A percentile compares a stretch with the other conserved stretches of the same genome.
These are phyloP conservation scores for Trypanosomatidae sp. DNA, from an alignment of 208 protist genomes.

Conservation along the genomic window DNA sequence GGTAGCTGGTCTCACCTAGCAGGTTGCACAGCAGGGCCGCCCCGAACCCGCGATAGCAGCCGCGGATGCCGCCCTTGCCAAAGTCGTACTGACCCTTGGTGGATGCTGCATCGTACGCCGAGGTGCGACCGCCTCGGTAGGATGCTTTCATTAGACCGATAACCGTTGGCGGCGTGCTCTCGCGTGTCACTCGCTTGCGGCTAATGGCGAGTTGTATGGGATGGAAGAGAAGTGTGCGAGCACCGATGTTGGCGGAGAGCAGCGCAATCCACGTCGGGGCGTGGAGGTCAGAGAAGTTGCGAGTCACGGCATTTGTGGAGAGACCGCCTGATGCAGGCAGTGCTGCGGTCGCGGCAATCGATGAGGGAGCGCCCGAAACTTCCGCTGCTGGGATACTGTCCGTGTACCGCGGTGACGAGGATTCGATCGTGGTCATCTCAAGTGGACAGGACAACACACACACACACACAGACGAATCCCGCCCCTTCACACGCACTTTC, in stretches of 20 bases:
- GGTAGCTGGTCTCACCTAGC: slow-evolving; percentile 71
- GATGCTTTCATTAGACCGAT: slow-evolving; percentile 39
- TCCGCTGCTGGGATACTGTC: background rate
- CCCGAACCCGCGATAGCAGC: slow-evolving; percentile 73
- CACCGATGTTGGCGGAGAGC: slow-evolving; percentile 55
- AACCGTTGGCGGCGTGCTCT: slow-evolving; percentile 52
- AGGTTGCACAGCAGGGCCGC: slow-evolving; percentile 70
- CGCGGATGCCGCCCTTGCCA: slow-evolving; percentile 58
- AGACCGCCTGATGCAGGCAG: slow-evolving; percentile 8
- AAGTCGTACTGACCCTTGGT: slow-evolving; percentile 28
- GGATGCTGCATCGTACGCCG: slow-evolving; percentile 17
- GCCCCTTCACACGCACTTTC: background rate
- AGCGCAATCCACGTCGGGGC: slow-evolving; percentile 76
- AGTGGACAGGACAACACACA: background rate
- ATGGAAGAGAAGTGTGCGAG: slow-evolving; percentile 79
- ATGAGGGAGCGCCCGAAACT: background rate
- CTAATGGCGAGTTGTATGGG: slow-evolving; percentile 75
- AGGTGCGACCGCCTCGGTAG: slow-evolving; percentile 50
- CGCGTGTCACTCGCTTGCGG: slow-evolving; percentile 77
- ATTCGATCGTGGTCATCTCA: background rate
- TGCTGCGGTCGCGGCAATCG: background rate
- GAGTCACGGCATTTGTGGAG: slow-evolving; percentile 76
- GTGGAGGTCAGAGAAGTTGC: slow-evolving; percentile 79
- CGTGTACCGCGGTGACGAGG: slow-evolving; percentile 2
- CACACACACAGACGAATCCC: background rate